A percentile compares a stretch with the other conserved stretches of the same genome.
These are phyloP conservation scores for Aspergillus pseudotamarii DNA, from an alignment of 2,329 filamentous ascomycete species.

Conservation along the genomic window DNA sequence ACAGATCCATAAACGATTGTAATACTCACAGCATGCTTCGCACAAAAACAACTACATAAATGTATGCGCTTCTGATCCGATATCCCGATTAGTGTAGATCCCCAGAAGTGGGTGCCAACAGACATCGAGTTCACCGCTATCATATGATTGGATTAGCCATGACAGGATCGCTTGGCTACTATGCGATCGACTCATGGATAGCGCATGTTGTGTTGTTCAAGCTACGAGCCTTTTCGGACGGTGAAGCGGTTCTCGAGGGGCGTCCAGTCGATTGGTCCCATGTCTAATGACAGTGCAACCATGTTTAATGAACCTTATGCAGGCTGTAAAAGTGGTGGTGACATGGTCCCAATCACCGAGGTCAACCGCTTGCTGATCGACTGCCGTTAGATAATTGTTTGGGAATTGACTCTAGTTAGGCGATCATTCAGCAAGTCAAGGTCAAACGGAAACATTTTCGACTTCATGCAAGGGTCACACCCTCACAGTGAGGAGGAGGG, in stretches of 20 bases:
- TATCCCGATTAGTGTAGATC: background rate
- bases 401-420: background rate
- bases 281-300: background rate
- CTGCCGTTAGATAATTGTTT: background rate
- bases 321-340: background rate
- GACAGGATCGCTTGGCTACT: background rate
- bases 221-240: no score
- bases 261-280: background rate
- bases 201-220: background rate
- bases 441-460: background rate
- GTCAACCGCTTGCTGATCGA: background rate
- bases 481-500: background rate
- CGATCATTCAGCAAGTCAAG: background rate
- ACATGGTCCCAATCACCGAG: constrained; percentile 3
- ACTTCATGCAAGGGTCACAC: background rate
- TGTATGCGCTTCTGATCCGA: background rate
- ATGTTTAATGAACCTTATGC: constrained; percentile 2
- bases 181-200: background rate
- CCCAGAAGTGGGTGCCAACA: background rate
- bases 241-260: background rate
- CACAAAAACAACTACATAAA: background rate
- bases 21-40: background rate
- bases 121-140: background rate
- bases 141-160: background rate
- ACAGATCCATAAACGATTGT: background rate